Conservation (phyloP, 208 protist genomes). For the Phytomonas sp. region DNA sequence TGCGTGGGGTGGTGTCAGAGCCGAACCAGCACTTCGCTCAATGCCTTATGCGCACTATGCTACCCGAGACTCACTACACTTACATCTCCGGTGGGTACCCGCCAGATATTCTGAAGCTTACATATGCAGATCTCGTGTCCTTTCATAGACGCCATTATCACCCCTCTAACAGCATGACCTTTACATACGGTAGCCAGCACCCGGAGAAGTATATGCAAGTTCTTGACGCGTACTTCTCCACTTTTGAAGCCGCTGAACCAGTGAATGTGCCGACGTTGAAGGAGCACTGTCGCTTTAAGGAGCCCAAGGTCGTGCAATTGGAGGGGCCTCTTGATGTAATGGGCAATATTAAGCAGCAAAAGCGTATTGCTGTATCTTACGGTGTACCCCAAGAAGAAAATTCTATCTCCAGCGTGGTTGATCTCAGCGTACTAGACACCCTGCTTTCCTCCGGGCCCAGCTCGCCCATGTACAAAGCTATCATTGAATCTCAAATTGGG, state of each 20-base stretch:
- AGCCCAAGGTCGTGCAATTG: slow-evolving; percentile 33
- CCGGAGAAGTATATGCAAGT: slow-evolving; percentile 56
- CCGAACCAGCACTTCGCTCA: slow-evolving; percentile 70
- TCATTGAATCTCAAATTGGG: slow-evolving; percentile 86
- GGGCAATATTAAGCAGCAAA: slow-evolving; percentile 67
- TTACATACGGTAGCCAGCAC: slow-evolving; percentile 82
- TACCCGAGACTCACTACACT: slow-evolving; percentile 85
- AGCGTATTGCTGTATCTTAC: slow-evolving; percentile 78
- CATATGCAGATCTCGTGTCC: slow-evolving; percentile 79
- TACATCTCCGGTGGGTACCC: slow-evolving; percentile 88
- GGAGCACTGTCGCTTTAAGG: slow-evolving; percentile 36
- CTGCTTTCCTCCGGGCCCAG: slow-evolving; percentile 79
- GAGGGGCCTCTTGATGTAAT: slow-evolving; percentile 79
- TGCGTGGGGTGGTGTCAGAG: slow-evolving; percentile 89
- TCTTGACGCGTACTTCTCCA: slow-evolving; percentile 64
- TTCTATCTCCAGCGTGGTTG: slow-evolving; percentile 64
- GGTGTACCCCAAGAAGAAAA: slow-evolving; percentile 49
- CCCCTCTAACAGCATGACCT: slow-evolving; percentile 88
- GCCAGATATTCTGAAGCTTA: slow-evolving; percentile 73
- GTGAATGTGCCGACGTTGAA: slow-evolving; percentile 49
- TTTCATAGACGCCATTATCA: slow-evolving; percentile 89
- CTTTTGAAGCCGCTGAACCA: slow-evolving; percentile 27
- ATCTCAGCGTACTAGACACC: slow-evolving; percentile 72
- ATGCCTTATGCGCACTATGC: slow-evolving; percentile 58
- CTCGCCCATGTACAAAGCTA: slow-evolving; percentile 81